phyloP scores from a whole-genome alignment of 805 yeast species.

The Metschnikowia kunwiensis region DNA sequence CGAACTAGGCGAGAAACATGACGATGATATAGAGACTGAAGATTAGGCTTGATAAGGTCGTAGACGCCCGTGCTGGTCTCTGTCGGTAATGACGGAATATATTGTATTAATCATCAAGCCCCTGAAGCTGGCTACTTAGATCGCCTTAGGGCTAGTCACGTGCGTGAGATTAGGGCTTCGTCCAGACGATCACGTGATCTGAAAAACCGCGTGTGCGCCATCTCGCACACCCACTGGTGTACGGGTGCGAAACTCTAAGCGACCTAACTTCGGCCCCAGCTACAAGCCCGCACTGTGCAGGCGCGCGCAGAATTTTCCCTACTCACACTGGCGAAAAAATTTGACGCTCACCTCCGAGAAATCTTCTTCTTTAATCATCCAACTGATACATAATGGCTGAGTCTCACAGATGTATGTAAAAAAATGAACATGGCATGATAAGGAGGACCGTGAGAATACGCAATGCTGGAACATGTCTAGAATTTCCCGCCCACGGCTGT shows the following conservation, averaged over 20 bases:
- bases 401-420: conserved; percentile 92
- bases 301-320: conserved; percentile 19
- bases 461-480: no score
- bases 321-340: conserved; percentile 18
- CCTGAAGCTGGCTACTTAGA: no score
- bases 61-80: no score
- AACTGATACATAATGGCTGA: conserved; percentile 71
- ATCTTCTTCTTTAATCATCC: conserved; percentile 15
- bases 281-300: conserved; percentile 11
- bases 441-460: neutral
- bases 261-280: neutral
- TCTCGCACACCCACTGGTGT: no score
- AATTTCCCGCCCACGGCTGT: no score
- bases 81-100: no score
- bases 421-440: neutral
- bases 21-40: no score
- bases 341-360: conserved; percentile 11
- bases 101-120: no score
- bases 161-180: conserved; percentile 15
- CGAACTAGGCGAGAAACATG: no score
- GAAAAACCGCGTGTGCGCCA: neutral
- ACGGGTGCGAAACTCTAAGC: neutral
- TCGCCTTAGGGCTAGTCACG: conserved; percentile 24
- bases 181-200: neutral
- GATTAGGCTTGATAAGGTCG: no score